Base-by-base conservation (phyloP, 352 stramenopile genomes). In the Paralagenidium karlingii region DNA sequence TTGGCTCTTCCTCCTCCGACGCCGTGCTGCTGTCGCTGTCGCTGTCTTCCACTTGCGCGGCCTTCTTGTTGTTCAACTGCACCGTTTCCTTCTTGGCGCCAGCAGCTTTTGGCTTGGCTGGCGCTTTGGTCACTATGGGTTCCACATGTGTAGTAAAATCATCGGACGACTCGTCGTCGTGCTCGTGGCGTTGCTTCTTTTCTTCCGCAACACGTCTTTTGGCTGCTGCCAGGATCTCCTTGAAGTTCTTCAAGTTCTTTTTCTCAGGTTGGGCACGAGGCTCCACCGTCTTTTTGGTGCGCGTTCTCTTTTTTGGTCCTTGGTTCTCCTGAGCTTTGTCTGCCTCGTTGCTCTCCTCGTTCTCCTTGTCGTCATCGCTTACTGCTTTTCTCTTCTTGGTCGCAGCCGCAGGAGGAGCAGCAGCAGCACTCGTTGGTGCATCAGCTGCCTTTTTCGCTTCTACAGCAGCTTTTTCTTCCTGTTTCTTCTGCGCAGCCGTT, bases 401-500 rank as follows among this genome's bases (percentile, higher is more conserved):
- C 10, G 38, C 29, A 24, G 38, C 32, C 16, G 30, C 32, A 31
- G 8, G 21, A 9, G 34, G n/a, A 8, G 34, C 26, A 45, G 34
- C 34, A 27, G 46, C 19, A 25, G 38, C 24, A 27, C 36, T 20
- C 9, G 26, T 26, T 11, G 18, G 15, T 38, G 33, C 19, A 16
- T 13, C 38, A 15, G 24, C 16, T 12, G 25, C 26, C 8, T 52
- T 43, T 15, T 22, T 37, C 12, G 36, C 33, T 24, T 26, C 34
- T 36, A 29, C 27, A 34, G 40, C 13, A 5, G 25, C 37, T 19
- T 26, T 22, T 16, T 32, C 31, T 10, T 43, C 21, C 39, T 63
- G 39, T 34, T 47, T 48, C 51, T 63, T 70, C 42, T 76, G n/a
- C n/a, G 11, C 2, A 43, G 38, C 38, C 20, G 16, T 5, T 43